Evolutionary conservation across 2,329 filamentous ascomycete species (phyloP).

Genomic region (Aspergillus sp.): DNA sequence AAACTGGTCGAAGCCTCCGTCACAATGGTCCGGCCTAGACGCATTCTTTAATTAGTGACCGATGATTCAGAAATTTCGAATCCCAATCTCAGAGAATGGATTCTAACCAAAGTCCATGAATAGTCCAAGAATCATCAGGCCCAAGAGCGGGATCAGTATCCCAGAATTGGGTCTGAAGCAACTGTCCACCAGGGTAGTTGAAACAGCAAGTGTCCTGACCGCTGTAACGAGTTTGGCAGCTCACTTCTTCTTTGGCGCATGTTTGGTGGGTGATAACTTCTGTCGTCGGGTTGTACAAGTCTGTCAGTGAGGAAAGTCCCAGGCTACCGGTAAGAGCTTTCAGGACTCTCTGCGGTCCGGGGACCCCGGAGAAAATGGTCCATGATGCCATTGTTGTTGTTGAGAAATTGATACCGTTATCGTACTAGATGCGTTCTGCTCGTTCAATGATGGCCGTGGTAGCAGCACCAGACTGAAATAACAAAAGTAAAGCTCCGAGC

Average conservation of each 20-base stretch:
- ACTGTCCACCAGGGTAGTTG: constrained; percentile 62
- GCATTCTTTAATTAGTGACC: not conserved
- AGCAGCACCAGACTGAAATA: not conserved
- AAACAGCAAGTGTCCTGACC: constrained; percentile 67
- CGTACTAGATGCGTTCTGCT: too few relatives aligned
- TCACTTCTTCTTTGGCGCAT: constrained; percentile 41
- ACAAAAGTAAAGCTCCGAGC: not conserved
- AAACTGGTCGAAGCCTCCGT: constrained; percentile 60
- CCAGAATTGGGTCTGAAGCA: constrained; percentile 74
- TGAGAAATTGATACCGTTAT: constrained; percentile 1
- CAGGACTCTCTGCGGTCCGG: constrained; percentile 31
- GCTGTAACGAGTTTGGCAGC: constrained; percentile 57
- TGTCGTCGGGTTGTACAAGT: constrained; percentile 4
- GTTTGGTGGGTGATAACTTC: constrained; percentile 12
- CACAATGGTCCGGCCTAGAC: constrained; percentile 57
- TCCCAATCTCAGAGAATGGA: too few relatives aligned
- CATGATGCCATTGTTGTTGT: constrained; percentile 4
- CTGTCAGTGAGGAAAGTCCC: constrained; percentile 18
- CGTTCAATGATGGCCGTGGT: not conserved
- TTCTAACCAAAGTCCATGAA: constrained; percentile 60
- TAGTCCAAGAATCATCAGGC: constrained; percentile 63
- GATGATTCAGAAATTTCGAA: too few relatives aligned
- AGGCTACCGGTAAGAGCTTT: constrained; percentile 26
- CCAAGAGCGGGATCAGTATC: constrained; percentile 60
- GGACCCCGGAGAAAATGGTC: constrained; percentile 16